Base-by-base conservation (phyloP, 306 rosid genomes). In the Vigna hirtella region DNA sequence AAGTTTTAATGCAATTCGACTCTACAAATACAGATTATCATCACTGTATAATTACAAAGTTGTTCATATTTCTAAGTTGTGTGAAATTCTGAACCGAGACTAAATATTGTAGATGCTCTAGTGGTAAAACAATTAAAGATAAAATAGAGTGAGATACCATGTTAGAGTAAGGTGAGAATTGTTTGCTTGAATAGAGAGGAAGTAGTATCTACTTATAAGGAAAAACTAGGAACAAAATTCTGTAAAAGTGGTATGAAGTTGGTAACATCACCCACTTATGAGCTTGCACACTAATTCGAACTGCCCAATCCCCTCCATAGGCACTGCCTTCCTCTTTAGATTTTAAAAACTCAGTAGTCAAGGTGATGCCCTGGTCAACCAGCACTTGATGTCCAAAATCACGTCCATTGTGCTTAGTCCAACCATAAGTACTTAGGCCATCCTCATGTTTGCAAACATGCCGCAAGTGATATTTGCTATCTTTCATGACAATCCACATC, bases 261-360 rank as follows among this genome's bases (percentile, higher is more conserved):
- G 79, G 75, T 69, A 22, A 50, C 72, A 70, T 56, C 38, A 86
- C 73, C 86, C 85, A 95, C 98, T 81, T 80, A 58, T 86, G 85
- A 69, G 50, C 50, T 64, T 84, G 87, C 70, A 80, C 88, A 75
- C 84, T 83, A 79, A 95, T 69, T 76, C 87, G 92, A 79, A 89
- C 90, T 16, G 90, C 86, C 98, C 98, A 95, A 67, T 92, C 98
- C 68, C 98, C 98, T 77, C 98, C 98, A 51, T 89, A 95, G 77
- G 97, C 98, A 63, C 97, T 87, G 53, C 84, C 93, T 18, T 81
- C 87, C 42, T 42, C 88, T 85, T 92, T 95, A 18, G 91, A 88
- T 79, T 95, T 95, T 77, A 95, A 75, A 87, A 95, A 95, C 79
- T 81, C 87, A 30, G 97, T 89, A 63, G 82, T 83, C 86, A 92